Base-by-base conservation (phyloP, 1,284 basidiomycete species). In the Phylloporus sp. region DNA sequence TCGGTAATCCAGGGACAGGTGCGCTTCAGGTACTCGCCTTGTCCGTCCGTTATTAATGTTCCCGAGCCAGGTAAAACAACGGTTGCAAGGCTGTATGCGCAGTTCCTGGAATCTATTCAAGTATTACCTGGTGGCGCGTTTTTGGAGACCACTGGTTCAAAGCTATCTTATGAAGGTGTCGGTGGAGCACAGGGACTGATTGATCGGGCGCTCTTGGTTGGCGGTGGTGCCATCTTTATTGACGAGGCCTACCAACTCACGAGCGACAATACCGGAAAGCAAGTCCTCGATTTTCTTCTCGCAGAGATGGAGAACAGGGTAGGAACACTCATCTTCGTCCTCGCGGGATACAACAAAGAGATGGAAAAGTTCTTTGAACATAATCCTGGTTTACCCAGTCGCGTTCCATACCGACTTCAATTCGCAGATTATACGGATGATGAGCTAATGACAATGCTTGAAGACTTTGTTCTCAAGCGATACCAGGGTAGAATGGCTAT, bases 321-420 rank as follows among this genome's bases (percentile, higher is more conserved):
- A 4, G 91, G 89, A 12, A 86, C 81, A 23, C 71, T 90, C 25
- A 87, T 90, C 6, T 92, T 92, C 78, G 88, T 92, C 70, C 80
- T 92, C 8, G 90, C 90, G 0, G 90, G 90, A 1, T 92, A 92
- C 74, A 85, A 81, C 76, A 88, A 86, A 65, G 81, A 92, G 77
- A 91, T 92, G 91, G 90, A 92, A 71, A 87, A 83, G 66, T 92
- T 92, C 78, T 91, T 92, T 69, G 88, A 91, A 67, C 89, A 91
- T 71, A 92, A 92, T 69, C 89, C 91, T 6, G 90, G 90, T 4
- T 68, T 92, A 8, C 76, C 78, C 1, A 91, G 90, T 76, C 88
- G 90, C 11, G 88, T 92, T 4, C 90, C 90, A 0, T 83, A 88
- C 70, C 78, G 78, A n/a, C 80, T 92, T 56, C 80, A 85, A 27